phyloP scores from a whole-genome alignment of 352 stramenopile genomes.

The Globisporangium spinosum region DNA sequence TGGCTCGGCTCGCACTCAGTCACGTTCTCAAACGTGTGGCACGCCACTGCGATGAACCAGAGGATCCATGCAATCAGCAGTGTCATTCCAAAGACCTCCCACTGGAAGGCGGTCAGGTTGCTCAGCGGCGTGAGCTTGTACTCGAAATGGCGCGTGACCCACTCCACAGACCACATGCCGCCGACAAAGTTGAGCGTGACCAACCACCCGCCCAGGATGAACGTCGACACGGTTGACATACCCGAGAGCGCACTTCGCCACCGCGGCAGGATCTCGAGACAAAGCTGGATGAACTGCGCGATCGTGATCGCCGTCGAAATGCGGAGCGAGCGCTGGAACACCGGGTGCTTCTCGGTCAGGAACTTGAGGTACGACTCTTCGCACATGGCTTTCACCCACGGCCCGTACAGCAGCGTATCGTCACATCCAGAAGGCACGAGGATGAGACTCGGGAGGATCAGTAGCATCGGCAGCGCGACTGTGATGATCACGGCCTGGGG shows the following conservation, averaged over 20 bases:
- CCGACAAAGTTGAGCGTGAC: conserved; percentile 59
- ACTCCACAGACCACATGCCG: conserved; percentile 71
- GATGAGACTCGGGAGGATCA: conserved; percentile 74
- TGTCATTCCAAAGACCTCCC: conserved; percentile 81
- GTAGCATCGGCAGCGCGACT: conserved; percentile 66
- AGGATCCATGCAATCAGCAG: conserved; percentile 76
- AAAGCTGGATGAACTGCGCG: conserved; percentile 85
- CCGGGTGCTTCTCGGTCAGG: conserved; percentile 71
- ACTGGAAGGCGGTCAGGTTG: conserved; percentile 55
- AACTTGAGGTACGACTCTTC: conserved; percentile 85
- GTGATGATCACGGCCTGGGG: conserved; percentile 80
- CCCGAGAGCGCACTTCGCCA: conserved; percentile 63
- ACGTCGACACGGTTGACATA: conserved; percentile 47
- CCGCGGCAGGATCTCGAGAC: conserved; percentile 69
- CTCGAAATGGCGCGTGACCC: conserved; percentile 65
- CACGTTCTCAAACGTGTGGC: conserved; percentile 53
- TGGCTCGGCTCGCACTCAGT: conserved; percentile 55
- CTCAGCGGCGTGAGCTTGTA: conserved; percentile 71
- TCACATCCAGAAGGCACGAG: conserved; percentile 61
- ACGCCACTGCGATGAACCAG: conserved; percentile 76
- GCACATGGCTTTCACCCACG: conserved; percentile 55
- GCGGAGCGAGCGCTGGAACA: conserved; percentile 80
- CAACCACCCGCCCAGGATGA: conserved; percentile 55
- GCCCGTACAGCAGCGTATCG: conserved; percentile 25
- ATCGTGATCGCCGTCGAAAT: conserved; percentile 80